A percentile compares a stretch with the other conserved stretches of the same genome.
phyloP scores from a whole-genome alignment of 177 flowering plant genomes.

The Vitis hybrid region DNA sequence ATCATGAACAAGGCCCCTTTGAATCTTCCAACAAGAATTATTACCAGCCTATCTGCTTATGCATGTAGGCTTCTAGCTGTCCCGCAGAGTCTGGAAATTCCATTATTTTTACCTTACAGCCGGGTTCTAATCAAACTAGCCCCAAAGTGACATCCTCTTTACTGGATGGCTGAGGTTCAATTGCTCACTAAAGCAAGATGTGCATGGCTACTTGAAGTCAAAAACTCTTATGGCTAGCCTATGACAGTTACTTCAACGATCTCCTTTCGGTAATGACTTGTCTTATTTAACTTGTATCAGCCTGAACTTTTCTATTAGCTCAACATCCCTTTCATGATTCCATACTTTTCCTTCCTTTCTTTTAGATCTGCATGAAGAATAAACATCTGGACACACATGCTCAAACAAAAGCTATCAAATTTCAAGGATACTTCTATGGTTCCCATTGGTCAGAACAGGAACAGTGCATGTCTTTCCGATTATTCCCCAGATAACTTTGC shows the following conservation, averaged over 20 bases:
- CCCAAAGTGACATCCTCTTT: not conserved
- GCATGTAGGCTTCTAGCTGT: not conserved
- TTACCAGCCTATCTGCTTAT: not conserved
- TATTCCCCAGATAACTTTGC: not conserved
- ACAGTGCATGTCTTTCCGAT: not conserved
- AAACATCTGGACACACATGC: not conserved
- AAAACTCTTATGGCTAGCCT: not conserved
- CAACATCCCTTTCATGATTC: not conserved
- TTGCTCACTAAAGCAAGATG: not conserved
- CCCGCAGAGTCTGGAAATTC: not conserved
- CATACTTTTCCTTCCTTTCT: not conserved
- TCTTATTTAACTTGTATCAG: not conserved
- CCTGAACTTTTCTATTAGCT: not conserved
- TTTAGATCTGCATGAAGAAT: not conserved
- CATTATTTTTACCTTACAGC: not conserved
- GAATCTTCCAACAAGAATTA: slow-evolving; percentile 4
- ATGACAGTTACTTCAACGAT: not conserved
- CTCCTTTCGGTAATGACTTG: not conserved
- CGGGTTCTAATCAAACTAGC: not conserved
- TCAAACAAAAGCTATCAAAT: not conserved
- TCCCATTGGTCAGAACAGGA: not conserved
- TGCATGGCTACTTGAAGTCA: too few relatives aligned
- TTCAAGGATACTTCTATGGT: not conserved
- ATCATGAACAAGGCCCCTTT: not conserved
- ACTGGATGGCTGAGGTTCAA: not conserved